Conservation (phyloP, 306 rosid genomes). For the Prunus padus region DNA sequence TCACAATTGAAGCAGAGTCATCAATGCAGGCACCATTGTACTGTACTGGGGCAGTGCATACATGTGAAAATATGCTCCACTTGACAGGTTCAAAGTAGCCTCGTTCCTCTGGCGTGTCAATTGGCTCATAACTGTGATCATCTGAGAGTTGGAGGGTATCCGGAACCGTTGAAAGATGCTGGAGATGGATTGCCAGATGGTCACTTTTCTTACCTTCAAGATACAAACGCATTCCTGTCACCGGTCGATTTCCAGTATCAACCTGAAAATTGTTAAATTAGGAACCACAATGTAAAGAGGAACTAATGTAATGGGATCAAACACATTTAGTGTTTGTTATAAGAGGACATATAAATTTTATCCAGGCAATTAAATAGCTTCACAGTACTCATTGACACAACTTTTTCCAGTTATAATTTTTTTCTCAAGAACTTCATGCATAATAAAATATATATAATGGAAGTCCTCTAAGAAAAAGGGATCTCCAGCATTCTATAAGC, state of each 20-base stretch:
- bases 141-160: conserved; percentile 53
- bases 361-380: background rate
- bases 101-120: conserved; percentile 48
- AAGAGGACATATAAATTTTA: background rate
- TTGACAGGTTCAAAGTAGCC: conserved; percentile 70
- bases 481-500: background rate
- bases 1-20: conserved; percentile 64
- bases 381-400: conserved; percentile 3
- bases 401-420: background rate
- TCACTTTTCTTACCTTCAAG: conserved; percentile 76
- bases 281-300: conserved; percentile 10
- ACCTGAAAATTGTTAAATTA: conserved; percentile 47
- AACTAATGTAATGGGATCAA: background rate
- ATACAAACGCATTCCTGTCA: conserved; percentile 76
- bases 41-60: conserved; percentile 75
- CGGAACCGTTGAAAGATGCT: conserved; percentile 77
- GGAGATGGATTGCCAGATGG: conserved; percentile 82
- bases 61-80: conserved; percentile 82
- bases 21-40: conserved; percentile 52
- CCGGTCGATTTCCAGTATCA: conserved; percentile 68
- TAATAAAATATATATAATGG: background rate
- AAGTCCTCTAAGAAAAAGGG: background rate
- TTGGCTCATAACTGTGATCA: conserved; percentile 47
- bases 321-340: background rate
- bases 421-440: background rate